Conservation (phyloP, 1,284 basidiomycete species). For the Cutaneotrichosporon spelunceum region DNA sequence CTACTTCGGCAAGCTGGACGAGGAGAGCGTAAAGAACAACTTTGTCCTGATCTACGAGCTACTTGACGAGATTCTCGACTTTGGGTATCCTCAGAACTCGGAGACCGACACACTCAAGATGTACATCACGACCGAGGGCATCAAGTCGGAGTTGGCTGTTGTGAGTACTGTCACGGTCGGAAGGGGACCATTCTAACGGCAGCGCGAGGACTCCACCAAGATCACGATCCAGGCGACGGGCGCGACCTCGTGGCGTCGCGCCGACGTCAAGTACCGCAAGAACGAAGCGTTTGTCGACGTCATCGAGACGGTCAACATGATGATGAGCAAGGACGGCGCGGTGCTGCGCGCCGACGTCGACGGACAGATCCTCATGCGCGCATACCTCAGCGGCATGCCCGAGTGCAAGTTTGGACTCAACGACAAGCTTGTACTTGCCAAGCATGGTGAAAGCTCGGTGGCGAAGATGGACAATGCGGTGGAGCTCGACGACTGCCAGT, state of each 20-base stretch:
- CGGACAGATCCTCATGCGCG: constrained; percentile 96
- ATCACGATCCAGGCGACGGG: constrained; percentile 96
- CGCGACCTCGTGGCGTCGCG: constrained; percentile 86
- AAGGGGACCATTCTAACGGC: constrained; percentile 20
- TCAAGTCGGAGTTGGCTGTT: constrained; percentile 74
- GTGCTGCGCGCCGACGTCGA: constrained; percentile 95
- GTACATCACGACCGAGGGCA: constrained; percentile 96
- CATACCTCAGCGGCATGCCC: constrained; percentile 90
- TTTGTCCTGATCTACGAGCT: constrained; percentile 95
- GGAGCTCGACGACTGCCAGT: constrained; percentile 94
- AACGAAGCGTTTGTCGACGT: constrained; percentile 98
- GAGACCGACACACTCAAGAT: constrained; percentile 96
- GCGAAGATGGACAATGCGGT: constrained; percentile 67
- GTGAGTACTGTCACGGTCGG: constrained; percentile 54
- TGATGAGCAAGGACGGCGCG: constrained; percentile 93
- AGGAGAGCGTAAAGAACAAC: constrained; percentile 98
- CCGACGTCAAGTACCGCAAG: constrained; percentile 95
- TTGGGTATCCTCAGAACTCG: constrained; percentile 99
- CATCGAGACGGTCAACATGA: constrained; percentile 90
- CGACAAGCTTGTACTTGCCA: constrained; percentile 95
- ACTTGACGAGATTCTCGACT: constrained; percentile 96
- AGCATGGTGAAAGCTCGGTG: constrained; percentile 62
- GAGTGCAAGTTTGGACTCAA: constrained; percentile 98
- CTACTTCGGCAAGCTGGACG: constrained; percentile 97
- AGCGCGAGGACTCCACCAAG: constrained; percentile 90